Evolutionary conservation across 768 basidiomycete species (phyloP).

Genomic region (Rossbeevera mucosa): DNA sequence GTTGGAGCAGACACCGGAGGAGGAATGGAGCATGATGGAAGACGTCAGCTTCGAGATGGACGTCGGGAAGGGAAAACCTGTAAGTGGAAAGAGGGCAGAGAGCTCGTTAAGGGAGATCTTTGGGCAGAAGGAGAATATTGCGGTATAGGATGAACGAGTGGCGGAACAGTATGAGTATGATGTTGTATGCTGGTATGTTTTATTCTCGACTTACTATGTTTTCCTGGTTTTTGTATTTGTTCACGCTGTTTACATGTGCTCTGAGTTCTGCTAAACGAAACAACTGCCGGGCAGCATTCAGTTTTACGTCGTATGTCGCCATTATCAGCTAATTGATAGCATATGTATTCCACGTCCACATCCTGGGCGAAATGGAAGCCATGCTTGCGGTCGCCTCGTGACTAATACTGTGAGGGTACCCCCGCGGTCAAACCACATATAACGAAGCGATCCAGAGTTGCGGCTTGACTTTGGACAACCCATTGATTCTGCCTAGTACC

Average conservation of each 20-base stretch:
- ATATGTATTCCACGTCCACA: background rate
- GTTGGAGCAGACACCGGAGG: slow-evolving; percentile 57
- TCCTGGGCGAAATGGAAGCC: background rate
- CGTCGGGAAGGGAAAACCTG: slow-evolving; percentile 17
- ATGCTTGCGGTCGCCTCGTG: background rate
- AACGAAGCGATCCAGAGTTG: background rate
- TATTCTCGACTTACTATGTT: background rate
- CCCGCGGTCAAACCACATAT: background rate
- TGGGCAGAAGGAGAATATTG: slow-evolving; percentile 28
- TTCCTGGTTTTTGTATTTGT: slow-evolving; percentile 1
- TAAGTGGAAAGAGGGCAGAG: slow-evolving; percentile 31
- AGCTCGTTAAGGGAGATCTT: slow-evolving; percentile 26
- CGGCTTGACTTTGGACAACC: background rate
- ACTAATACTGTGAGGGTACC: slow-evolving; percentile 18
- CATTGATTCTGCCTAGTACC: background rate
- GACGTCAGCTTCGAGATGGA: slow-evolving; percentile 55
- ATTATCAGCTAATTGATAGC: background rate
- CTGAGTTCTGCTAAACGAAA: background rate
- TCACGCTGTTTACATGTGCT: background rate
- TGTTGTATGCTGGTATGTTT: slow-evolving; percentile 6
- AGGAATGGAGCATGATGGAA: slow-evolving; percentile 42
- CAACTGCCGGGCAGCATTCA: background rate
- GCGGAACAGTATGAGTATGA: background rate
- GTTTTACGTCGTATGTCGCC: background rate
- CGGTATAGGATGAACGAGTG: slow-evolving; percentile 7